Conservation (phyloP, 1,284 basidiomycete genomes). For the Leucoagaricus sp. region DNA sequence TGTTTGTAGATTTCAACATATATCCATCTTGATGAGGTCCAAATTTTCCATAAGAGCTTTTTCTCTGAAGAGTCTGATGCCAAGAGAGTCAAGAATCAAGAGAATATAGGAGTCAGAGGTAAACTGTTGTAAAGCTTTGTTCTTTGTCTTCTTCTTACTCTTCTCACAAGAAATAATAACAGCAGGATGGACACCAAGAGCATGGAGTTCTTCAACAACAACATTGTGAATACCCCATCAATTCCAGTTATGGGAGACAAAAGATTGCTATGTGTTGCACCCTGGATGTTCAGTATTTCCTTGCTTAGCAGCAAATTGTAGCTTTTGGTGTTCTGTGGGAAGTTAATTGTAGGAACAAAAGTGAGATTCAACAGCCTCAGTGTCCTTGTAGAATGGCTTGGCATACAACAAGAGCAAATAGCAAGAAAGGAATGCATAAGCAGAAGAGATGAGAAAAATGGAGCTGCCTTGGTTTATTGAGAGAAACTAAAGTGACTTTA, state of each 20-base stretch:
- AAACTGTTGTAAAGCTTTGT: neutral
- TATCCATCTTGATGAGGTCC: neutral
- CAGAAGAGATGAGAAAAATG: too few species aligned
- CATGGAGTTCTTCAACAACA: constrained; percentile 16
- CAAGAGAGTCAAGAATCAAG: constrained; percentile 17
- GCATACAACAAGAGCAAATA: too few species aligned
- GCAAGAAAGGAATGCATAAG: too few species aligned
- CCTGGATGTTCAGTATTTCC: neutral
- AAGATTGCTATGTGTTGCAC: neutral
- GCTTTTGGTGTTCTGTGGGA: constrained; percentile 13
- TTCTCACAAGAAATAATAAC: constrained; percentile 15
- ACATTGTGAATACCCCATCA: constrained; percentile 17
- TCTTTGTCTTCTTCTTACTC: neutral
- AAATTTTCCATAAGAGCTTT: constrained; percentile 10
- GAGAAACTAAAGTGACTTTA: too few species aligned
- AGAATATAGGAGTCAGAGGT: constrained; percentile 14
- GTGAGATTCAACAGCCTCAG: constrained; percentile 20
- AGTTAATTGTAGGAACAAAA: constrained; percentile 16
- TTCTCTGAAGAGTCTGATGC: constrained; percentile 18
- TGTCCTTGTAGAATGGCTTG: too few species aligned
- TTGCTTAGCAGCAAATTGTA: constrained; percentile 12
- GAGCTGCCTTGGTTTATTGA: too few species aligned
- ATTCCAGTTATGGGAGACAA: neutral
- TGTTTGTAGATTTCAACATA: neutral
- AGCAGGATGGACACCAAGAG: neutral